Base-by-base conservation (phyloP, 345 rosid species). In the Garcia nutans region DNA sequence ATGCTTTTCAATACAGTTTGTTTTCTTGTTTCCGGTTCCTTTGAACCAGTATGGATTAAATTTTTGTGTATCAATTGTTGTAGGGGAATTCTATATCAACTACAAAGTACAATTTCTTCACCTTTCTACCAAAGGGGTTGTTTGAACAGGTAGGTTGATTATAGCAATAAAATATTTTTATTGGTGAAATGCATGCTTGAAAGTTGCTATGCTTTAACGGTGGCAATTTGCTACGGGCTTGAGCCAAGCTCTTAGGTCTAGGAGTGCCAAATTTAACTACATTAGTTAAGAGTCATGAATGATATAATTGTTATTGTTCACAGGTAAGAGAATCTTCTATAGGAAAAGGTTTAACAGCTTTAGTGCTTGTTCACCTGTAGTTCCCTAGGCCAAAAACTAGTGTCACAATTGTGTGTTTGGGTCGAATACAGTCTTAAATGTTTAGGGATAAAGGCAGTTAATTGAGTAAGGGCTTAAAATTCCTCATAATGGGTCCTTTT, bases 81-180 rank as follows among this genome's bases (percentile, higher is more conserved):
- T 90, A 94, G 97, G 97, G 96, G 52, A 94, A 94, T 86, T 88
- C 97, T 10, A 82, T 93, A 80, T 89, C 99, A 16, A 96, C 99
- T 49, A 96, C 99, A 23, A 96, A 96, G 91, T 93, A 96, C 88
- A 96, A 93, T 85, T 84, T 96, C 87, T 65, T 96, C 50, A 91
- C 99, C 3, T 96, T 96, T 88, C 77, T 96, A 17, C 99, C 99
- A 1, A 96, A 96, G 84, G 99, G 99, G 72, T 75, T 96, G 82
- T 96, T 92, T 84, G 99, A 96, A 86, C 99, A 96, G 99, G 99
- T 96, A 89, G 84, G 58, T 42, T 74, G 33, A 23, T 68, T 64
- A 47, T 63, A 76, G 54, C 31, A 55, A 19, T 77, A 24, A 41
- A 52, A 59, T 67, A 55, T 23, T 67, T 50, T 10, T 44, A 12